Conservation (phyloP, 805 yeast species). For the Metschnikowia hibisci region DNA sequence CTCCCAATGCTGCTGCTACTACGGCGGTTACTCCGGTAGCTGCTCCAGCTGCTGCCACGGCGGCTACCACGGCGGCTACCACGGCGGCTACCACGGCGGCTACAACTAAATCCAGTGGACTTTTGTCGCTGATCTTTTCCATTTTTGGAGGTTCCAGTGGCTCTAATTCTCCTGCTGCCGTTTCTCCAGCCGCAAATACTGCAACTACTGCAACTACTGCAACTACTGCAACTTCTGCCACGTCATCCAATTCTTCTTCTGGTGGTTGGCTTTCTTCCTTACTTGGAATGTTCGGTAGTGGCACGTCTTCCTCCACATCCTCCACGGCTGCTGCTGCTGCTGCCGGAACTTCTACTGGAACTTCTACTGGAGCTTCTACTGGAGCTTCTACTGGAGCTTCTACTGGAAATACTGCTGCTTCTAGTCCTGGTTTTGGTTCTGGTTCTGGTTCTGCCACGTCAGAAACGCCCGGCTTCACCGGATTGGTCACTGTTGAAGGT, state of each 20-base stretch:
- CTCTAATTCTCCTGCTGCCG: neutral
- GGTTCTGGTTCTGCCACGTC: neutral
- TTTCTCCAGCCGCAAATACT: conserved; percentile 11
- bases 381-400: too few species aligned
- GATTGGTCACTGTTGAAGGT: conserved; percentile 14
- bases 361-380: too few species aligned
- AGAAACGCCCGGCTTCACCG: conserved; percentile 14
- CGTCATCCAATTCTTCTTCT: conserved; percentile 1
- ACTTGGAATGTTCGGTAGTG: neutral
- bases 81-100: conserved; percentile 3
- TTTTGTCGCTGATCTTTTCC: conserved; percentile 6
- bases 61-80: neutral
- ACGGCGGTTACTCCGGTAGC: conserved; percentile 8
- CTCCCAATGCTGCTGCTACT: conserved; percentile 2
- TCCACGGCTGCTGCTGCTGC: too few species aligned
- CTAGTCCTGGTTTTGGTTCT: neutral
- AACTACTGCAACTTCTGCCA: conserved; percentile 7
- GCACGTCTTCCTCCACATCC: neutral
- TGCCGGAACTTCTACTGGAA: too few species aligned
- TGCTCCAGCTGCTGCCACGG: conserved; percentile 3
- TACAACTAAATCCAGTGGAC: conserved; percentile 2
- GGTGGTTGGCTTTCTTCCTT: neutral
- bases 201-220: conserved; percentile 1
- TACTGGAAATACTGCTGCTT: neutral
- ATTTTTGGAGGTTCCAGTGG: conserved; percentile 5